These are phyloP conservation scores for Globisporangium orthogonon DNA, from an alignment of 352 stramenopile genomes.

Conservation along the genomic window DNA sequence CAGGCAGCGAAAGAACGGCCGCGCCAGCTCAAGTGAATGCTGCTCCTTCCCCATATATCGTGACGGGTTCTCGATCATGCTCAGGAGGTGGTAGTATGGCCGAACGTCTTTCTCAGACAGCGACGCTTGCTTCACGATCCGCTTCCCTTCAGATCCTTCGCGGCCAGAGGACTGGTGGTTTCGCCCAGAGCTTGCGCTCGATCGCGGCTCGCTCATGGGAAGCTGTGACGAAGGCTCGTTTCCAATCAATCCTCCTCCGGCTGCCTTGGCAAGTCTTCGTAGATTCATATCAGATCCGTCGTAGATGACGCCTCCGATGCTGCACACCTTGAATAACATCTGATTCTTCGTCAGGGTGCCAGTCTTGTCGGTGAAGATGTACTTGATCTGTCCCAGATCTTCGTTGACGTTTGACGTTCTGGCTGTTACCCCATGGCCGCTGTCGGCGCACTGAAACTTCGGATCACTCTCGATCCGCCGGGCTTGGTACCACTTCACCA, in stretches of 20 bases:
- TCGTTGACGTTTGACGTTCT: constrained; percentile 93
- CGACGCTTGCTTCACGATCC: constrained; percentile 31
- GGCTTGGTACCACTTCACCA: constrained; percentile 94
- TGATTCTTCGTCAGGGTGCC: constrained; percentile 99
- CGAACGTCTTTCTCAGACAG: constrained; percentile 67
- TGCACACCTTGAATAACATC: constrained; percentile 96
- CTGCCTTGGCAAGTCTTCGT: constrained; percentile 24
- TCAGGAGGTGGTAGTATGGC: constrained; percentile 56
- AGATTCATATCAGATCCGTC: constrained; percentile 67
- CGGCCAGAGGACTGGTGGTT: constrained; percentile 7
- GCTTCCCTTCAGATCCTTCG: constrained; percentile 15
- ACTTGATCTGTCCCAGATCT: constrained; percentile 96
- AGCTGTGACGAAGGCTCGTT: not conserved
- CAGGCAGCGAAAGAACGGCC: constrained; percentile 76
- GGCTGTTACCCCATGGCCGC: constrained; percentile 66
- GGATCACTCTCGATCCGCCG: constrained; percentile 88
- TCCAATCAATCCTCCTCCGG: constrained; percentile 11
- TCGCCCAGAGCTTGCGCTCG: constrained; percentile 2
- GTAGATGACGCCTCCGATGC: constrained; percentile 89
- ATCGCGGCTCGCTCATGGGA: not conserved
- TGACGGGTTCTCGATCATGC: constrained; percentile 54
- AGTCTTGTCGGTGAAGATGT: constrained; percentile 99
- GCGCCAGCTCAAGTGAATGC: constrained; percentile 47
- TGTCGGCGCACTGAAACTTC: constrained; percentile 46
- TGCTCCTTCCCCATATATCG: constrained; percentile 44